Base-by-base conservation (phyloP, 73 alveolate species). In the Paramecium bursaria region DNA sequence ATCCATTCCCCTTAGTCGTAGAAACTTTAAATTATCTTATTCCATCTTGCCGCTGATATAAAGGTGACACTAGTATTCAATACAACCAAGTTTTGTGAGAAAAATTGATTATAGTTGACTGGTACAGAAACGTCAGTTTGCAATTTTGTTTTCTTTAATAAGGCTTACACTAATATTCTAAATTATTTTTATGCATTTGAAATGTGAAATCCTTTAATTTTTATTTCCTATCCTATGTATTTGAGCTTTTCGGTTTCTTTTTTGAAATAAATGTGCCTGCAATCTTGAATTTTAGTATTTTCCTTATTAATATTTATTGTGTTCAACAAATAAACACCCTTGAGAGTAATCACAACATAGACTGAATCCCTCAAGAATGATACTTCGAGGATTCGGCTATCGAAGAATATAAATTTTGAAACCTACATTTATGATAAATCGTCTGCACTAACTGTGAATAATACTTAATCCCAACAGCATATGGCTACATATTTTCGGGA, bases 391-490 rank as follows among this genome's bases (percentile, higher is more conserved):
- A 11, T 57, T 57, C 1, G 31, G 26, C 5, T 57, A 57, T 57
- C 39, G n/a, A 30, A 44, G 31, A 25, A 33, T 7, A 57, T 57
- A 44, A 29, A 57, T 29, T 57, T 57, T 7, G 76, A 27, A n/a
- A 44, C 29, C 17, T 44, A 48, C 76, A 57, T 3, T 13, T 57
- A 48, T 29, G 17, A 17, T 15, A 25, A 29, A 29, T 44, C 31
- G 19, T 57, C 76, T 17, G 39, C 26, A 57, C 51, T 13, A 29
- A 57, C 3, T 57, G 51, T 39, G 31, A 25, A 44, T 0, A 57
- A 29, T 29, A 25, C 39, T 13, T 57, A 17, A 57, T 57, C 76
- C 76, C 76, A 57, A 1, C 21, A 48, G 31, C 29, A 57, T 57
- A 44, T 25, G 3, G 39, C 39, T 5, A 57, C 76, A 57, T 26